Evolutionary conservation across 2,329 filamentous ascomycete genomes (phyloP).

Genomic region (Alternaria infectoria): DNA sequence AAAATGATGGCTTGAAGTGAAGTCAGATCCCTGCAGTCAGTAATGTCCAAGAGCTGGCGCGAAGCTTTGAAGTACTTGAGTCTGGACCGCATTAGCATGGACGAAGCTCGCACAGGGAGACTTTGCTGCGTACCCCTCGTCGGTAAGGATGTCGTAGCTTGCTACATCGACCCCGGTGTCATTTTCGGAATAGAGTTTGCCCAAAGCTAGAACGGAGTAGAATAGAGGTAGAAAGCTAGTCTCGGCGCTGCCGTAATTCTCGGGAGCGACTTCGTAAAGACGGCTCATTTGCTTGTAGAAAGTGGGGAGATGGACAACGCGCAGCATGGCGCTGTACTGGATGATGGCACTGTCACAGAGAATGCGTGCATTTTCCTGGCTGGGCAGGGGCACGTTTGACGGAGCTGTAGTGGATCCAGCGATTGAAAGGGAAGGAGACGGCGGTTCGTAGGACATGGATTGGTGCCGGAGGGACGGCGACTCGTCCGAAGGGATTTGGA

Average conservation of each 20-base stretch:
- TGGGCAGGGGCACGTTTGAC: slow-evolving; percentile 68
- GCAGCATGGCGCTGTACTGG: slow-evolving; percentile 67
- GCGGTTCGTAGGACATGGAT: slow-evolving; percentile 65
- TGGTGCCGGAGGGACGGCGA: slow-evolving; percentile 64
- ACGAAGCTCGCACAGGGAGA: no score
- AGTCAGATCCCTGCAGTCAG: slow-evolving; percentile 58
- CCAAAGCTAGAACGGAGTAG: slow-evolving; percentile 57
- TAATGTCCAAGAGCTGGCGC: slow-evolving; percentile 58
- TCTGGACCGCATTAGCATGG: slow-evolving; percentile 35
- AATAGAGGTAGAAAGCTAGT: slow-evolving; percentile 56
- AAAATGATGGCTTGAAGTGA: slow-evolving; percentile 60
- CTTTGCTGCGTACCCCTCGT: slow-evolving; percentile 50
- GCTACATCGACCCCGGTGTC: slow-evolving; percentile 45
- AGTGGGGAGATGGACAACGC: slow-evolving; percentile 79
- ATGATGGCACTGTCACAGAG: slow-evolving; percentile 67
- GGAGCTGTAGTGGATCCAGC: slow-evolving; percentile 49
- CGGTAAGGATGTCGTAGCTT: slow-evolving; percentile 55
- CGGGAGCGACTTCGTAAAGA: slow-evolving; percentile 71
- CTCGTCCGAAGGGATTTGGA: slow-evolving; percentile 67
- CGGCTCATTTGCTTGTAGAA: slow-evolving; percentile 80
- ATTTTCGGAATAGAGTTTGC: slow-evolving; percentile 54
- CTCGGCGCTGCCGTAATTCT: slow-evolving; percentile 54
- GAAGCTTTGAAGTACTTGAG: slow-evolving; percentile 58
- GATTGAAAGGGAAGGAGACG: slow-evolving; percentile 75
- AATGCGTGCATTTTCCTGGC: slow-evolving; percentile 62